phyloP scores from a whole-genome alignment of 805 yeast genomes.

The Ogataea methanolica region DNA sequence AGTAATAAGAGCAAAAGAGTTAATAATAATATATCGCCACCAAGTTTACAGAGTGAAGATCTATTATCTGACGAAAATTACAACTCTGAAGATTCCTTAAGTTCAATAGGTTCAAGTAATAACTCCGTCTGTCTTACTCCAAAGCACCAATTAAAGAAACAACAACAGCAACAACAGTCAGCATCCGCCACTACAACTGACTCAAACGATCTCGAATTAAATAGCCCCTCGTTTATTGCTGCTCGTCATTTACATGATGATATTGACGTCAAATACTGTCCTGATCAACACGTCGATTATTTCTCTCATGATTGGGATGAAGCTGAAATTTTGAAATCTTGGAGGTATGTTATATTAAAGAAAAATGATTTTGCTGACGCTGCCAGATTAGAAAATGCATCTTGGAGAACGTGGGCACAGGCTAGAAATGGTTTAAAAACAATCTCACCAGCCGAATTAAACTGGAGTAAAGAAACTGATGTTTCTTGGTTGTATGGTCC shows the following conservation, averaged over 20 bases:
- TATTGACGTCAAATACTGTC: constrained; percentile 71
- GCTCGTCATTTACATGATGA: constrained; percentile 68
- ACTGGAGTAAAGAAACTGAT: constrained; percentile 96
- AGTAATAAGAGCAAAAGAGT: constrained; percentile 7
- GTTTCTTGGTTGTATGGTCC: constrained; percentile 99
- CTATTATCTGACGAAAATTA: constrained; percentile 20
- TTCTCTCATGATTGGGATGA: constrained; percentile 96
- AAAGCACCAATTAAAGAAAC: constrained; percentile 27
- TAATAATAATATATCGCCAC: constrained; percentile 16
- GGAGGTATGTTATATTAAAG: constrained; percentile 86
- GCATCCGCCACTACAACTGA: constrained; percentile 3
- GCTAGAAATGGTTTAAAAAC: constrained; percentile 67
- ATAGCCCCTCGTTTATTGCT: constrained; percentile 5
- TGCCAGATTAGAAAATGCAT: constrained; percentile 77
- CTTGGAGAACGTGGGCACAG: constrained; percentile 98
- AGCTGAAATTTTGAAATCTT: constrained; percentile 84
- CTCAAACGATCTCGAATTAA: constrained; percentile 3
- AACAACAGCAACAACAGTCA: constrained; percentile 13
- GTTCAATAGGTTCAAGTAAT: constrained; percentile 19
- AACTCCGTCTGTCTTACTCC: constrained; percentile 24
- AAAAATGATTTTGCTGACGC: constrained; percentile 80
- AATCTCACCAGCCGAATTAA: constrained; percentile 83
- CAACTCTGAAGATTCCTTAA: constrained; percentile 25
- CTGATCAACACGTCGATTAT: constrained; percentile 90
- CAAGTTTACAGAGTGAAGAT: constrained; percentile 24